Evolutionary conservation across 2,329 filamentous ascomycete species (phyloP), one percentile per base, ranked within the genome.

Genomic region (Esteya vermicola): DNA sequence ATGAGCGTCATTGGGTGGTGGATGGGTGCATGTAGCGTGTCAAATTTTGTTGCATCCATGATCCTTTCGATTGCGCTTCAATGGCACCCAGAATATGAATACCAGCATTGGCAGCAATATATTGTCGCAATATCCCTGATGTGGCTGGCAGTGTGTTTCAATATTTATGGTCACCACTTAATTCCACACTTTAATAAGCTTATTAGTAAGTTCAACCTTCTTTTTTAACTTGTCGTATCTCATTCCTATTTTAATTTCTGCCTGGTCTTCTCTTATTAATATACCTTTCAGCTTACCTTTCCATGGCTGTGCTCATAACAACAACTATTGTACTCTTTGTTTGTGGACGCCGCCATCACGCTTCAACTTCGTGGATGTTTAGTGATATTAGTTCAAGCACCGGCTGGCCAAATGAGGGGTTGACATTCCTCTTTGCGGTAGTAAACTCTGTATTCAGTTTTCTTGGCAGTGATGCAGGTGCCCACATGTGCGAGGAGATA

Each of bases 251-350:
- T 22, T n/a, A 10, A 5, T n/a, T n/a, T n/a, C n/a, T n/a, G n/a
- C n/a, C n/a, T n/a, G n/a, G n/a, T n/a, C n/a, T n/a, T n/a, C n/a
- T n/a, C n/a, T n/a, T n/a, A n/a, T n/a, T n/a, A n/a, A n/a, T n/a
- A n/a, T n/a, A n/a, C n/a, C n/a, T n/a, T n/a, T 6, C 16, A 39
- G 30, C 33, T n/a, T 44, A 39, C 27, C 30, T 45, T 9, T 40
- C 40, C 13, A 34, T 78, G 41, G 78, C 78, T 56, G 78, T 81
- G 59, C 62, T 81, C 46, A 58, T 78, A 36, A 67, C 65, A 28
- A 54, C 78, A 16, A 57, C 78, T 31, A 62, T 78, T 32, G 66
- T 75, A 43, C 63, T 63, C 36, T 40, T 42, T 21, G 28, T 44
- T 19, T 44, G 43, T 26, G 34, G 32, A 19, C 36, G 39, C 9